These are phyloP conservation scores for Cyberlindnera samutprakarnensis DNA, from an alignment of 805 yeast genomes.

Conservation along the genomic window DNA sequence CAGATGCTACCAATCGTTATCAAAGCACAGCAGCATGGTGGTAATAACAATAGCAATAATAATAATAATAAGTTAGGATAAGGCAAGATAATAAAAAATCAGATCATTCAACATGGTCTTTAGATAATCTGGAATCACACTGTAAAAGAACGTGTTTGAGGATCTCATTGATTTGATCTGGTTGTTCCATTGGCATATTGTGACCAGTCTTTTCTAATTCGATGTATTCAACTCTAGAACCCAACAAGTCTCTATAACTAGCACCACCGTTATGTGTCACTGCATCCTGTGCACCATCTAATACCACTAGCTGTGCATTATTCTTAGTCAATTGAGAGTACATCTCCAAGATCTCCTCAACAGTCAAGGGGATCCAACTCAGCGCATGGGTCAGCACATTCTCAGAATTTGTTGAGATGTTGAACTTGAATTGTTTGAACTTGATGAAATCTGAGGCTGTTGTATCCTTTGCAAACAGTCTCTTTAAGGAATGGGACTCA, in stretches of 20 bases:
- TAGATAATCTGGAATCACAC: slow-evolving; percentile 4
- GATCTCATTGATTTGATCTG: slow-evolving; percentile 9
- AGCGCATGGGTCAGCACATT: slow-evolving; percentile 17
- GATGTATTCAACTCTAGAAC: slow-evolving; percentile 11
- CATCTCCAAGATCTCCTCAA: slow-evolving; percentile 12
- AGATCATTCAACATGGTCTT: background rate
- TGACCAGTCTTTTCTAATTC: slow-evolving; percentile 17
- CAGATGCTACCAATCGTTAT: background rate
- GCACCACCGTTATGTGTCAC: slow-evolving; percentile 19
- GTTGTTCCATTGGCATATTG: slow-evolving; percentile 15
- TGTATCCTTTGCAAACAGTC: slow-evolving; percentile 11
- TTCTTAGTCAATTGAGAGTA: slow-evolving; percentile 1
- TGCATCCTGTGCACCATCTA: slow-evolving; percentile 18
- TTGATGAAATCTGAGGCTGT: slow-evolving; percentile 11
- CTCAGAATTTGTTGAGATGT: slow-evolving; percentile 15
- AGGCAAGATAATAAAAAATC: too few species aligned
- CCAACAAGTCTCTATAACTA: slow-evolving; percentile 15
- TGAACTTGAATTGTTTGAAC: slow-evolving; percentile 22
- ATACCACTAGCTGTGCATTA: slow-evolving; percentile 8
- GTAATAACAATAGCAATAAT: too few species aligned
- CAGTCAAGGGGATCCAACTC: slow-evolving; percentile 12
- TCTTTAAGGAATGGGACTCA: slow-evolving; percentile 12
- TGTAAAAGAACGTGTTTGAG: slow-evolving; percentile 2
- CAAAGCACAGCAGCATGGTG: too few species aligned
- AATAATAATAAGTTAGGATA: too few species aligned